Conservation (phyloP, 495 filamentous ascomycete species). For the Chaetomium tenue region DNA sequence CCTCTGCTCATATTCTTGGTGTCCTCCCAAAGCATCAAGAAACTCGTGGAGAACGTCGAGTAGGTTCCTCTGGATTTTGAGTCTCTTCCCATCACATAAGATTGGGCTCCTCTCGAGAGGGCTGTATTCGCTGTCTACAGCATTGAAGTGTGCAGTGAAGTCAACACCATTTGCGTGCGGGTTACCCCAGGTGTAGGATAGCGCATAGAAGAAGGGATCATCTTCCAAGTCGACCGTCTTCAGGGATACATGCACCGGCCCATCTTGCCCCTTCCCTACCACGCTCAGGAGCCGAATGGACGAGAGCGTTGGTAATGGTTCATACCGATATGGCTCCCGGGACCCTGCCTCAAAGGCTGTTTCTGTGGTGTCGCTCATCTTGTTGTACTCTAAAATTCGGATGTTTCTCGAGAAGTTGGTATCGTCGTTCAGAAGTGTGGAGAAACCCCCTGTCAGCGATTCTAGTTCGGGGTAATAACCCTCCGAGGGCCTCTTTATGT, state of each 20-base stretch:
- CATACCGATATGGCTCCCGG: conserved; percentile 1
- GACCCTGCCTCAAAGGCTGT: background rate
- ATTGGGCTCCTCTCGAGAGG: background rate
- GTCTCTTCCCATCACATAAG: conserved; percentile 1
- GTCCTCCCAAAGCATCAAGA: background rate
- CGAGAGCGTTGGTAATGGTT: background rate
- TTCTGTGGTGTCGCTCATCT: background rate
- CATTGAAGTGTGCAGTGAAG: conserved; percentile 17
- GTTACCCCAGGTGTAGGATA: conserved; percentile 21
- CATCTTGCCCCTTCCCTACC: background rate
- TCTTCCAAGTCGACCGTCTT: conserved; percentile 9
- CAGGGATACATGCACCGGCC: background rate
- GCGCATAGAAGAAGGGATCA: conserved; percentile 8
- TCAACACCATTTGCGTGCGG: conserved; percentile 19
- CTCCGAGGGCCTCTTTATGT: no score
- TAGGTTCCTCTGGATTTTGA: conserved; percentile 7
- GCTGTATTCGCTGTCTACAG: conserved; percentile 12
- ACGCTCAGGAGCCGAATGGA: conserved; percentile 8
- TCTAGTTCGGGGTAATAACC: no score
- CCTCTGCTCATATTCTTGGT: background rate
- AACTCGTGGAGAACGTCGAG: conserved; percentile 11
- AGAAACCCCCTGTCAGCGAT: no score
- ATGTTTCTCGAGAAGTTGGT: no score
- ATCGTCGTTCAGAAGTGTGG: no score
- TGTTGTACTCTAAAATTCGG: background rate